These are phyloP conservation scores for Eucalyptus marginata DNA, from an alignment of 345 rosid species.

Conservation along the genomic window DNA sequence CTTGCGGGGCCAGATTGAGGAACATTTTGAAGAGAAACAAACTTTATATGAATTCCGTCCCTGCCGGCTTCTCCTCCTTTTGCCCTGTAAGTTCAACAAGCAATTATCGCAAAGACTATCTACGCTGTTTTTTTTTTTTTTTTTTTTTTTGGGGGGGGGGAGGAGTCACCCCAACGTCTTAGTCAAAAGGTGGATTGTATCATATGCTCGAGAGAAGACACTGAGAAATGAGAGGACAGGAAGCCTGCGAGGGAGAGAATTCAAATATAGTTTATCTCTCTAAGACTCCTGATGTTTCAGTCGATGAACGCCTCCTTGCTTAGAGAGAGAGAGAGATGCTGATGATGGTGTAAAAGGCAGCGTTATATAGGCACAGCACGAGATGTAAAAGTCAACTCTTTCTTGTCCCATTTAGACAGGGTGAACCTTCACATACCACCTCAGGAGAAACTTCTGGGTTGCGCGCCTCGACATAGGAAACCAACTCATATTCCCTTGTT, in stretches of 20 bases:
- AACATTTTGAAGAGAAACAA: not conserved
- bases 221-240: not conserved
- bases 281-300: not conserved
- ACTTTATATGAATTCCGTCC: conserved; percentile 5
- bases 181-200: not conserved
- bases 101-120: not conserved
- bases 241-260: conserved; percentile 24
- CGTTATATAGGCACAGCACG: not conserved
- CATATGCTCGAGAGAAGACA: not conserved
- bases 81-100: not conserved
- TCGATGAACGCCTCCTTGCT: not conserved
- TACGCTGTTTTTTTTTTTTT: too few species aligned
- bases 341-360: not conserved
- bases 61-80: not conserved
- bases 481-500: not conserved
- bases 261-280: not conserved
- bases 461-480: not conserved
- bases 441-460: not conserved
- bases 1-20: not conserved
- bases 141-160: too few species aligned
- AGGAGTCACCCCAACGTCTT: not conserved
- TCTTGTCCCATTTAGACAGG: not conserved
- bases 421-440: not conserved
- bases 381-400: not conserved
- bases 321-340: not conserved